Base-by-base conservation (phyloP, 2,329 filamentous ascomycete species). In the Xylaria sp. region DNA sequence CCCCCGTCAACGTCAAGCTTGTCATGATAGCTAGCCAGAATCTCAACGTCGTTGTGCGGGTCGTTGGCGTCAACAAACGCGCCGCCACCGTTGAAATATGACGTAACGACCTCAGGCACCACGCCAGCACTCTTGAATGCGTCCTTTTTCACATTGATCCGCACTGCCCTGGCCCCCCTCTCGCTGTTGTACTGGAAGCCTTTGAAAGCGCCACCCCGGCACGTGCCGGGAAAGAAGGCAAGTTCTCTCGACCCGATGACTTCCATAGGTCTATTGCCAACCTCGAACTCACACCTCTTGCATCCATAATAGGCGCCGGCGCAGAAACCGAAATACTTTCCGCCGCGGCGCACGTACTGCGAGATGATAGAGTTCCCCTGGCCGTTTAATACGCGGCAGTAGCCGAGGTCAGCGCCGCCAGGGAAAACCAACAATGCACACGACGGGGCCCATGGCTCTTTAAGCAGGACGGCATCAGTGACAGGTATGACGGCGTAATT, bases 31-130 rank as follows among this genome's bases (percentile, higher is more conserved):
- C 86, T 92, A 0, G 95, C 96, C 27, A 99, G 82, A 6, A 97
- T 86, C 79, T 98, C 89, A 0, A 98, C 88, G 1, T 91, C 92
- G 70, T 34, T 86, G 85, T 64, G 84, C 53, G 85, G 87, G 2
- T 86, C 85, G 1, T 55, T 21, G 5, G 92, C 91, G 80, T 96
- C 91, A 0, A 97, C 93, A 81, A 98, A 99, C 1, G 97, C 89
- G 3, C 96, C 94, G 0, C 96, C 96, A 0, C 96, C 96, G 74
- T 99, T 99, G 79, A 95, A 98, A 78, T 99, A 99, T 14, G 89
- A 90, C 61, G 85, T 84, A 68, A 97, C 93, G 1, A 84, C 82
- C 1, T 88, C 85, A 0, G 90, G 87, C 1, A 91, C 78, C 3
- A 82, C 80, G 0, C 83, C 85, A 0, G 74, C 77, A 6, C 75